Base-by-base conservation (phyloP, 176 grass and related monocot species). In the Coix lacrymajobi region DNA sequence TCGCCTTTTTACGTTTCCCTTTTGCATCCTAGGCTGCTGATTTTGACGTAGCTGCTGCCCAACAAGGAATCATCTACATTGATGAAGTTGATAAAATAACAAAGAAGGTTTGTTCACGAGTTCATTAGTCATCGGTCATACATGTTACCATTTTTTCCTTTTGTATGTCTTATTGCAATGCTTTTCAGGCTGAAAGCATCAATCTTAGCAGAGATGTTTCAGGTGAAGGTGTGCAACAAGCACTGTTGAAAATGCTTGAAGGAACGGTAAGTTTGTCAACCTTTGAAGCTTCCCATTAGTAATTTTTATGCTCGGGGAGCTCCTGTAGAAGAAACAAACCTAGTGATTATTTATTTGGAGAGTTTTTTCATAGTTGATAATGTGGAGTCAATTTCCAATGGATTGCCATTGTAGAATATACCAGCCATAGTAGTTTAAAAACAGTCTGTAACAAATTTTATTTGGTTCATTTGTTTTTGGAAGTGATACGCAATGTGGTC, bases 61-160 rank as follows among this genome's bases (percentile, higher is more conserved):
- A 94, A 82, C 92, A 94, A 71, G 92, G 92, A 38, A 91, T 94
- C 2, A 76, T 94, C 4, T 94, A 94, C 70, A 94, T 94, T 66
- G 92, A 94, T 34, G 92, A 94, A 91, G 89, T 94, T 75, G 92
- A 94, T 86, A 94, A 94, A 83, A 91, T 94, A 75, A 94, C 89
- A 66, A 94, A 94, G 62, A 94, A 94, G 89, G 92, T 94, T 44
- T 69, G 26, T 11, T 45, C 75, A 14, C 15, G 11, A 15, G 22
- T 36, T 39, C 30, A 31, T 72, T 58, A 57, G 44, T 20, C 14
- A 54, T 52, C 51, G 15, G 20, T 68, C 56, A 22, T 86, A 22
- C 36, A 40, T 81, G 64, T 81, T 48, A 17, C 39, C 0, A 34
- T 31, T 76, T 69, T 76, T 48, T 16, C 15, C 38, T n/a, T 81